A percentile compares a stretch with the other conserved stretches of the same genome.
These are phyloP conservation scores for Austroboletus olivaceoglutinosus DNA, from an alignment of 1,284 basidiomycete genomes.

Conservation along the genomic window DNA sequence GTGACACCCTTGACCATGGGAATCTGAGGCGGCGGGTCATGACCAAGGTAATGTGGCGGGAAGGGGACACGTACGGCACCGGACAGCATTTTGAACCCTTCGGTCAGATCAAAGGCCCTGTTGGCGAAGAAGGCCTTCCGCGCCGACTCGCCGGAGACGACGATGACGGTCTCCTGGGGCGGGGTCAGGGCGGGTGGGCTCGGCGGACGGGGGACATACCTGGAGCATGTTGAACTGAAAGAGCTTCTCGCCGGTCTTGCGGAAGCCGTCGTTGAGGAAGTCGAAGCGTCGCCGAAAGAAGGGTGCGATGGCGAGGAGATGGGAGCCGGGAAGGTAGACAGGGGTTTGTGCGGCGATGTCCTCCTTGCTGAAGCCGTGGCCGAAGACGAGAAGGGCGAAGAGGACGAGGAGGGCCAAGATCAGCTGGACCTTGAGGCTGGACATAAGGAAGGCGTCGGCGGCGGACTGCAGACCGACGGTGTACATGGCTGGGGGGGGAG, in stretches of 20 bases:
- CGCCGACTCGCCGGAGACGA: conserved; percentile 69
- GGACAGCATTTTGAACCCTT: conserved; percentile 72
- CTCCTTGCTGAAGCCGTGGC: conserved; percentile 41
- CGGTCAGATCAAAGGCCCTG: conserved; percentile 66
- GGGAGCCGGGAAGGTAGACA: conserved; percentile 52
- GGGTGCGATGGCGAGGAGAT: conserved; percentile 54
- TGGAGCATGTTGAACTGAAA: conserved; percentile 67
- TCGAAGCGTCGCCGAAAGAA: conserved; percentile 69
- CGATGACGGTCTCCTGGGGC: conserved; percentile 60
- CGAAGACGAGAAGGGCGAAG: conserved; percentile 47
- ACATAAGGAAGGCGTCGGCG: conserved; percentile 55
- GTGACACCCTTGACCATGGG: conserved; percentile 72
- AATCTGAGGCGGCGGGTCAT: conserved; percentile 43
- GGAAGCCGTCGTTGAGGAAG: conserved; percentile 68
- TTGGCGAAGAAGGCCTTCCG: conserved; percentile 65
- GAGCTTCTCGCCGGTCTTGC: conserved; percentile 56
- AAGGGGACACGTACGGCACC: conserved; percentile 55
- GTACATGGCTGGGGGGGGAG: conserved; percentile 38
- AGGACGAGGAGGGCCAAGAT: conserved; percentile 55
- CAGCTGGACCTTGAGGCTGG: conserved; percentile 53
- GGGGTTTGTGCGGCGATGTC: conserved; percentile 43
- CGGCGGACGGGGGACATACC: conserved; percentile 27
- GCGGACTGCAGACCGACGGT: conserved; percentile 59
- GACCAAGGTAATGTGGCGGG: not conserved
- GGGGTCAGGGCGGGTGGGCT: conserved; percentile 16